Percentiles rank a stretch among this genome's conserved stretches.
phyloP scores from a whole-genome alignment of 345 rosid species.

The Mallotus nudiflorus region DNA sequence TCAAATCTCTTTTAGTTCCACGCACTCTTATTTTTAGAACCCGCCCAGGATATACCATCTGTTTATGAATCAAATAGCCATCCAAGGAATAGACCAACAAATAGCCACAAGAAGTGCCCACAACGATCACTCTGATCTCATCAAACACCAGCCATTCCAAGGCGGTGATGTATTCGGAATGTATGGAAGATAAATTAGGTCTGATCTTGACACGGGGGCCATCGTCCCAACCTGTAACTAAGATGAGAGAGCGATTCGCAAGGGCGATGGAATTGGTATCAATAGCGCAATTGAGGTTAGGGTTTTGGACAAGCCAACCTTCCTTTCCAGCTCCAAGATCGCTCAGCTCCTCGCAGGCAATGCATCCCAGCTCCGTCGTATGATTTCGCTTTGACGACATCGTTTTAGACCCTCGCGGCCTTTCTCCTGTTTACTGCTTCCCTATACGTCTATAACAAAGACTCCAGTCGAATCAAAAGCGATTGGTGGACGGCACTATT shows the following conservation, averaged over 20 bases:
- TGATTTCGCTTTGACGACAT: slow-evolving; percentile 48
- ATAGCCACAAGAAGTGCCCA: slow-evolving; percentile 84
- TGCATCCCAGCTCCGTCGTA: slow-evolving; percentile 81
- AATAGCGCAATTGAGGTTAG: slow-evolving; percentile 64
- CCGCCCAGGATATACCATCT: slow-evolving; percentile 68
- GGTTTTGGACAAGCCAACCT: slow-evolving; percentile 79
- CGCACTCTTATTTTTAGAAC: slow-evolving; percentile 69
- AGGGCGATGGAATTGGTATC: slow-evolving; percentile 70
- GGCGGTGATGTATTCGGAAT: slow-evolving; percentile 65
- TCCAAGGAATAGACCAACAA: slow-evolving; percentile 62
- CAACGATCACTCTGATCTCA: slow-evolving; percentile 60
- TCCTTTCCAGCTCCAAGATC: slow-evolving; percentile 93
- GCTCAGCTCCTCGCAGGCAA: slow-evolving; percentile 72
- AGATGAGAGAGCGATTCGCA: slow-evolving; percentile 53
- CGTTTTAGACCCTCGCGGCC: neutral
- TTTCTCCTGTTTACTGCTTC: no score
- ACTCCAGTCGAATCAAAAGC: no score
- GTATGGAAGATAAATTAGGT: slow-evolving; percentile 81
- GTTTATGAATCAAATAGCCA: slow-evolving; percentile 78
- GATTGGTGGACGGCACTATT: no score
- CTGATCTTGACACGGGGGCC: slow-evolving; percentile 75
- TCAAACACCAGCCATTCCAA: slow-evolving; percentile 86
- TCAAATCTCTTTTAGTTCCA: slow-evolving; percentile 67
- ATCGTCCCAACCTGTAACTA: slow-evolving; percentile 73
- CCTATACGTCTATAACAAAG: no score